These are phyloP conservation scores for Colletotrichum navitas DNA, from an alignment of 2,329 filamentous ascomycete genomes.

Conservation along the genomic window DNA sequence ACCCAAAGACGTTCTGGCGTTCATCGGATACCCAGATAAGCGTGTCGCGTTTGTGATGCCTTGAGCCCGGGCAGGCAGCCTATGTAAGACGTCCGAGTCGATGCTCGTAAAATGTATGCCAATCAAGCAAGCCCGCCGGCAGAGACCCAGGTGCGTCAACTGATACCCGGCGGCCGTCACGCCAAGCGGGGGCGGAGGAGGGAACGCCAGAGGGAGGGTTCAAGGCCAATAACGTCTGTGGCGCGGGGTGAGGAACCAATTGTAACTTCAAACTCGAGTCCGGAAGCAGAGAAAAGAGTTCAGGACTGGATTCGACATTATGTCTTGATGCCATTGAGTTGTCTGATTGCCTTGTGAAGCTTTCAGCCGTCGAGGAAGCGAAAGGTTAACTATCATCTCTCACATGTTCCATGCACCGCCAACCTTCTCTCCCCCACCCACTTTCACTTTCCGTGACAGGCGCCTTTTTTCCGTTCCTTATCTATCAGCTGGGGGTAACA, in stretches of 20 bases:
- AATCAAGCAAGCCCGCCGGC: not conserved
- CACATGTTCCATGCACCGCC: slow-evolving; percentile 8
- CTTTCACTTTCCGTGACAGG: slow-evolving; percentile 31
- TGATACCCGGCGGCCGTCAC: slow-evolving; percentile 38
- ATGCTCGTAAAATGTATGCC: slow-evolving; percentile 13
- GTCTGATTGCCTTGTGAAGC: not conserved
- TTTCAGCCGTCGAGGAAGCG: not conserved
- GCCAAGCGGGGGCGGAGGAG: not conserved
- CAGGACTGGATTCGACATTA: not conserved
- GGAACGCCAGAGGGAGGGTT: slow-evolving; percentile 1
- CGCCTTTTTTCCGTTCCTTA: slow-evolving; percentile 19
- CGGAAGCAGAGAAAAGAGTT: not conserved
- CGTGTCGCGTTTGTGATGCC: not conserved
- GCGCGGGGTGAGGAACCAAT: slow-evolving; percentile 28
- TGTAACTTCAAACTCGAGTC: not conserved
- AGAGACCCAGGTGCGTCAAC: slow-evolving; percentile 4
- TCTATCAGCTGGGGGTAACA: slow-evolving; percentile 24
- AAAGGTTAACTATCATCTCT: slow-evolving; percentile 15
- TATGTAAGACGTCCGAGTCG: not conserved
- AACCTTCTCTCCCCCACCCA: slow-evolving; percentile 12
- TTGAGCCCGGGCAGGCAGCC: not conserved
- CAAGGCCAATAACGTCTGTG: slow-evolving; percentile 13
- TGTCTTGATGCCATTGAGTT: not conserved
- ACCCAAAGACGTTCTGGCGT: not conserved
- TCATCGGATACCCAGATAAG: slow-evolving; percentile 1